Percentiles rank a stretch among this genome's conserved stretches.
phyloP scores from a whole-genome alignment of 148 eudicot genomes.

The Vaccinium macrocarpon region DNA sequence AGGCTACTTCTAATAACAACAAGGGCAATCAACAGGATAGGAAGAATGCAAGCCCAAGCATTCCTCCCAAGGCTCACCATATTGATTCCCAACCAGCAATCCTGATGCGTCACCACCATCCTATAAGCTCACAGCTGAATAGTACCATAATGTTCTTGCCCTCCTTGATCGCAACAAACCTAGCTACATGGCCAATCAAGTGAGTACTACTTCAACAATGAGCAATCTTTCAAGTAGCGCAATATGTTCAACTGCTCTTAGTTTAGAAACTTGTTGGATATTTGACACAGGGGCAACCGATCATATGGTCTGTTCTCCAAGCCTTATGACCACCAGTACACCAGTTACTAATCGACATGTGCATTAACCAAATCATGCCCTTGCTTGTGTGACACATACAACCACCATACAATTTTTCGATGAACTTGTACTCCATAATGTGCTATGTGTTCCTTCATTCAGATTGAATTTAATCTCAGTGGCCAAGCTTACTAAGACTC shows the following conservation, averaged over 20 bases:
- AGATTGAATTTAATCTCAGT: neutral
- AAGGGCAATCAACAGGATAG: neutral
- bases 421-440: neutral
- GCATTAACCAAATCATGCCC: neutral
- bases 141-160: neutral
- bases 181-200: neutral
- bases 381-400: neutral
- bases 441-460: neutral
- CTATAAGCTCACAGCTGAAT: neutral
- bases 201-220: neutral
- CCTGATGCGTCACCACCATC: neutral
- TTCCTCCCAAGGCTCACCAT: neutral
- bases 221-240: slow-evolving; percentile 3
- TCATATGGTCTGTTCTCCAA: slow-evolving; percentile 6
- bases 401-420: neutral
- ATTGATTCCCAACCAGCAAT: neutral
- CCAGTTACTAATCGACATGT: neutral
- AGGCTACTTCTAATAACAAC: neutral
- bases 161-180: neutral
- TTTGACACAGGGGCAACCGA: slow-evolving; percentile 3
- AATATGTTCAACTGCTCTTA: neutral
- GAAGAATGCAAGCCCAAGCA: neutral
- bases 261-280: neutral
- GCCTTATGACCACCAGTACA: neutral
- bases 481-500: neutral